A percentile compares a stretch with the other conserved stretches of the same genome.
phyloP scores from a whole-genome alignment of 1,284 basidiomycete species.

The Ceratobasidium sp. region DNA sequence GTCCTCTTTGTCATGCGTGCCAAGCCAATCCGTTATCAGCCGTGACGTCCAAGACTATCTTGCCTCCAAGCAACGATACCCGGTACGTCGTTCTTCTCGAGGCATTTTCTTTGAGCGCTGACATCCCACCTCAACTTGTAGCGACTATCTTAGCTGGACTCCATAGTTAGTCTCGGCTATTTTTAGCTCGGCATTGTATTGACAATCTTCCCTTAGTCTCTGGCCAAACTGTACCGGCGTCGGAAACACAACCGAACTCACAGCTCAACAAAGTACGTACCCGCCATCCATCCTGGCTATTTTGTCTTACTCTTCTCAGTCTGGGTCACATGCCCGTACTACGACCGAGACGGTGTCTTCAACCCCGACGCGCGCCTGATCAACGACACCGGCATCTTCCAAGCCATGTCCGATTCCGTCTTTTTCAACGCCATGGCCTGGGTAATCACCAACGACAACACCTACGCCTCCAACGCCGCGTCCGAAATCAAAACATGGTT shows the following conservation, averaged over 20 bases:
- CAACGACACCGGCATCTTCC: constrained; percentile 49
- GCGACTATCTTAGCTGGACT: constrained; percentile 46
- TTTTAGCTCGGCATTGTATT: neutral
- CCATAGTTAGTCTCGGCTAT: constrained; percentile 42
- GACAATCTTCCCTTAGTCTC: constrained; percentile 4
- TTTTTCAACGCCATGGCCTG: constrained; percentile 52
- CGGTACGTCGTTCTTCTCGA: constrained; percentile 30
- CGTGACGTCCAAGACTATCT: constrained; percentile 50
- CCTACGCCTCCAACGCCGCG: constrained; percentile 44
- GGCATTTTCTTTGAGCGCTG: constrained; percentile 42
- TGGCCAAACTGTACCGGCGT: constrained; percentile 46
- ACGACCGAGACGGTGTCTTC: constrained; percentile 50
- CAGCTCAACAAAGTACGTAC: constrained; percentile 43
- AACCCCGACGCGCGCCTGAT: constrained; percentile 52
- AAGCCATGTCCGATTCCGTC: constrained; percentile 50
- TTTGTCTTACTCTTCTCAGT: constrained; percentile 31
- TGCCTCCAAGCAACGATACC: constrained; percentile 47
- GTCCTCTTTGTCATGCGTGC: neutral
- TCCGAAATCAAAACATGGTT: constrained; percentile 49
- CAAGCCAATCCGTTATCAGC: constrained; percentile 16
- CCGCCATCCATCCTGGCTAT: neutral
- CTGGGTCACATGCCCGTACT: constrained; percentile 46
- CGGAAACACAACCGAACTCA: constrained; percentile 45
- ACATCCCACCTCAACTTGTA: neutral
- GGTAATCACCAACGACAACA: constrained; percentile 48